Base-by-base conservation (phyloP, 179 eudicot genomes). In the Monotropa hypopitys region DNA sequence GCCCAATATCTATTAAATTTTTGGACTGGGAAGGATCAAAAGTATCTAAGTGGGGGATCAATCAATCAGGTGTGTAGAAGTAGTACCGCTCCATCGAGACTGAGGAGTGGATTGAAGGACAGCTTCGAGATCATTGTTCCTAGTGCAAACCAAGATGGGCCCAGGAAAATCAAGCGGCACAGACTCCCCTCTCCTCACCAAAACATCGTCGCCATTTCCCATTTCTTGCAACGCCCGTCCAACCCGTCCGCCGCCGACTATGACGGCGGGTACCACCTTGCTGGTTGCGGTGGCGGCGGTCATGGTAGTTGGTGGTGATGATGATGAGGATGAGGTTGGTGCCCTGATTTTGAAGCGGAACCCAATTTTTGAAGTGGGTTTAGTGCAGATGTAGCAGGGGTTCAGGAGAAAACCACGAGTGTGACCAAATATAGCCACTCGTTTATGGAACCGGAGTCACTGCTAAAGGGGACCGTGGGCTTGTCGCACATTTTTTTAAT, bases 161-260 rank as follows among this genome's bases (percentile, higher is more conserved):
- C 98, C 98, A 2, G 62, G 13, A 69, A 94, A 92, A 85, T 90
- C 94, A 75, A 83, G 76, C 26, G 98, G 98, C 12, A 92, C 92
- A 43, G 87, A 0, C 42, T 94, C 96, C 18, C 97, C 97, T 86
- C 97, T 86, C 84, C 81, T 88, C 11, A 94, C 85, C 80, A 94
- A 26, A 63, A 94, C 80, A 80, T 94, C 98, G 18, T 85, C 81
- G 4, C 98, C 98, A 51, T 77, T 79, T 10, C 98, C 98, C 98
- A 94, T 86, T 15, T 89, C 90, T 49, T 87, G 89, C 40, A 94
- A 81, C 3, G 96, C 96, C 80, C 76, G 87, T 4, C 98, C 97
- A 8, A 94, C 98, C 38, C 98, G 81, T n/a, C 98, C 98, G 13
- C 97, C 92, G 3, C 98, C 98, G 3, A 92, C 97, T 62, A 94